Base-by-base conservation (phyloP, 2,329 filamentous ascomycete genomes). In the Botrytis elliptica region DNA sequence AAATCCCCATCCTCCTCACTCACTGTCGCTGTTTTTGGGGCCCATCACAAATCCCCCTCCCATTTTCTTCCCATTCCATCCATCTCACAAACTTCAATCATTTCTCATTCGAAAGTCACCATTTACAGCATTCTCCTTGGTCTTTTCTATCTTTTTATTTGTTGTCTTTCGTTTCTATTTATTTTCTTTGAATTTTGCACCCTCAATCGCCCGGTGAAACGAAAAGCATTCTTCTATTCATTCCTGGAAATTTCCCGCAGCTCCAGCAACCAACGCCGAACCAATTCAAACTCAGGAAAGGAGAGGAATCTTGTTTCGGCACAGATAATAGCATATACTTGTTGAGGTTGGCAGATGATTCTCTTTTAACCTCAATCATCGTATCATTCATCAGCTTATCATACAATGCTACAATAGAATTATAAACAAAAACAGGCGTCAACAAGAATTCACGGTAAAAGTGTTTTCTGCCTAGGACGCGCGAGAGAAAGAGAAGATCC, bases 401-500 rank as follows among this genome's bases (percentile, higher is more conserved):
- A 46, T 68, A 64, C 40, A 38, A 72, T 72, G 63, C 57, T 55
- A 22, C 6, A 42, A 42, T 68, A 72, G 70, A 59, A 68, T 59
- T 60, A 6, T n/a, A 12, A 52, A 55, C 29, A 40, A 49, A 55
- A 40, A 67, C n/a, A 20, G 46, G 38, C 55, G 10, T 68, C 46
- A 59, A 70, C 64, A 70, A 73, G 75, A 75, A 70, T 73, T 71
- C 77, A 78, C 79, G 79, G 79, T 79, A 77, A 79, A 65, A 81
- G 79, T 80, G 79, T 77, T 72, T 76, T 79, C 77, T 74, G 40
- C 70, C 52, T 46, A 75, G 75, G 52, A 57, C 52, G 78, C 77
- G 75, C 76, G 40, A 14, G 40, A 76, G 69, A 65, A 12, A 46
- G 25, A 46, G 40, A 29, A 71, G 33, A 46, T 71, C 42, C 42